phyloP scores from a whole-genome alignment of 305 asterid species.

The Plantago lanceolata region DNA sequence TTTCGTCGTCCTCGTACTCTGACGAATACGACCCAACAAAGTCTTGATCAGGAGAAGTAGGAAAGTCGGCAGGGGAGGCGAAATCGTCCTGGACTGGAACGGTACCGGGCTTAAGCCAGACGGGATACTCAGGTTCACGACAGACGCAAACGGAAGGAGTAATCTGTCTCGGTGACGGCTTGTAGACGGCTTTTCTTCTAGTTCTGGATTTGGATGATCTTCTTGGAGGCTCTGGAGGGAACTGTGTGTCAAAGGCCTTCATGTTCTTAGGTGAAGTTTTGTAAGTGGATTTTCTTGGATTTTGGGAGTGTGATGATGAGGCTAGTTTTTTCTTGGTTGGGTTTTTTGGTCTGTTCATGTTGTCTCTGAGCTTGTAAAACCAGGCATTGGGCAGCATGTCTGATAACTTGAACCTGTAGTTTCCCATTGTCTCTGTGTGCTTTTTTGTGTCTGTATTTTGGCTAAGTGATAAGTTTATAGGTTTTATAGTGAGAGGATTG shows the following conservation, averaged over 20 bases:
- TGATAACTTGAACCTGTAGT: slow-evolving; percentile 59
- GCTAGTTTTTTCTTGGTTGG: slow-evolving; percentile 32
- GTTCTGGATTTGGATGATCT: slow-evolving; percentile 41
- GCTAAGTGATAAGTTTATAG: slow-evolving; percentile 3
- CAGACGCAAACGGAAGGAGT: slow-evolving; percentile 14
- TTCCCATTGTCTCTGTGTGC: slow-evolving; percentile 57
- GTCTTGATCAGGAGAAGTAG: slow-evolving; percentile 29
- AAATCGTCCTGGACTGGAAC: slow-evolving; percentile 12
- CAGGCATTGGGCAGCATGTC: slow-evolving; percentile 87
- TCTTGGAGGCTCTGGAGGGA: slow-evolving; percentile 42
- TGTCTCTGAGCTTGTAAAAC: slow-evolving; percentile 76
- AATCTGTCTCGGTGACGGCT: slow-evolving; percentile 53
- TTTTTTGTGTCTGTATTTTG: neutral
- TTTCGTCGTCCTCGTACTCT: slow-evolving; percentile 27
- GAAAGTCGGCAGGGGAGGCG: slow-evolving; percentile 9
- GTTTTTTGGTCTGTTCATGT: slow-evolving; percentile 45
- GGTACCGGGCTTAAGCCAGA: slow-evolving; percentile 20
- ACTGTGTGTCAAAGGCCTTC: slow-evolving; percentile 29
- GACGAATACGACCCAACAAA: slow-evolving; percentile 38
- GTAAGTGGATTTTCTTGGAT: slow-evolving; percentile 44
- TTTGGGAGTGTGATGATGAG: slow-evolving; percentile 2
- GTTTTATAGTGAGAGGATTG: slow-evolving; percentile 12
- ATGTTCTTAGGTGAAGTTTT: slow-evolving; percentile 30
- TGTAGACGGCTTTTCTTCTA: slow-evolving; percentile 47
- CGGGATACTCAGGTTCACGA: slow-evolving; percentile 17